Evolutionary conservation across 2,329 filamentous ascomycete genomes (phyloP).

Genomic region (Monilinia polystroma): DNA sequence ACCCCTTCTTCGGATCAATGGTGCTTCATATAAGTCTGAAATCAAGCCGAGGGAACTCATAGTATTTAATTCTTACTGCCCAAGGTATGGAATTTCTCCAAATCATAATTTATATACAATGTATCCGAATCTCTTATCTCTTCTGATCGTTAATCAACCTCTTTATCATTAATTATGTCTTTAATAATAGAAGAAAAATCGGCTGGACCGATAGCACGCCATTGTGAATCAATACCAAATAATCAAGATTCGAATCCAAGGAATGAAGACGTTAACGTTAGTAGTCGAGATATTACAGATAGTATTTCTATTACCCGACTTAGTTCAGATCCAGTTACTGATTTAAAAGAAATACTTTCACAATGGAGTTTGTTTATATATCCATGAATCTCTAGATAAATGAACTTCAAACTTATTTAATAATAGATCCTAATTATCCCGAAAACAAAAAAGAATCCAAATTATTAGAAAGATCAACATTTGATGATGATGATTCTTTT

Average conservation of each 20-base stretch:
- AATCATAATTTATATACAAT: slow-evolving; percentile 2
- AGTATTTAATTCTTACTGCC: no score
- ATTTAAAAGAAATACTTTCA: slow-evolving; percentile 4
- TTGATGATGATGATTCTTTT: not conserved
- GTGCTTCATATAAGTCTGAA: not conserved
- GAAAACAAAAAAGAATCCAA: not conserved
- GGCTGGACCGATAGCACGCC: not conserved
- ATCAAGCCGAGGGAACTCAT: not conserved
- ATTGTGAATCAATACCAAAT: not conserved
- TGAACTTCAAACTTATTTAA: not conserved
- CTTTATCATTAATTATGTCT: not conserved
- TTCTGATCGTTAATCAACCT: not conserved
- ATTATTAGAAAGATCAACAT: not conserved
- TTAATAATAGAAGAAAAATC: not conserved
- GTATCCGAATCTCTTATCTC: slow-evolving; percentile 1
- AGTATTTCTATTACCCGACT: not conserved
- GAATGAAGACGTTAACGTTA: not conserved
- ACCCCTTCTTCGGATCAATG: slow-evolving; percentile 6
- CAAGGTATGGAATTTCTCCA: no score
- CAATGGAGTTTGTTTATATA: slow-evolving; percentile 8
- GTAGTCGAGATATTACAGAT: not conserved
- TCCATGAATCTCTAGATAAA: not conserved
- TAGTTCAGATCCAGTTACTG: not conserved
- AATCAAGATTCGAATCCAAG: not conserved
- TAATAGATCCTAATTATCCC: slow-evolving; percentile 6